Evolutionary conservation across 257 asterid genomes (phyloP), one percentile per base, ranked within the genome.

Genomic region (Buddleja alternifolia): DNA sequence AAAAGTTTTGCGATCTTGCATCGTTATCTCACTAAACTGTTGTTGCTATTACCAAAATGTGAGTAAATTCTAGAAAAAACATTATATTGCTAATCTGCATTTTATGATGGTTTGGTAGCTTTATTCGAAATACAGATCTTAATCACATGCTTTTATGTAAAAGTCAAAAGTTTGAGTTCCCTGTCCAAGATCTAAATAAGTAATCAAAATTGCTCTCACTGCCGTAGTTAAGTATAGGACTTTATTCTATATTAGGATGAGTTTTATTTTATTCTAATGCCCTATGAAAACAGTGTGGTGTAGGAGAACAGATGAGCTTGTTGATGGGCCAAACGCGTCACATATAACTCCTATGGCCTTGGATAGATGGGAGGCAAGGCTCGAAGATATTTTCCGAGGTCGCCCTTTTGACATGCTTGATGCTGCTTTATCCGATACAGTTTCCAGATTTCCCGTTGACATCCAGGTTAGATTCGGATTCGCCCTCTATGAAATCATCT

Each of bases 281-380:
- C 44, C 20, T 32, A 55, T 69, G 69, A 34, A 29, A 53, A 75
- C 81, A 94, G 99, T 94, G 15, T 94, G 99, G 99, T 94, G 99
- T 77, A 80, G 98, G 83, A 86, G 99, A 80, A 94, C 98, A 0
- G 99, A 94, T 45, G 99, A 94, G 78, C 97, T 94, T 14, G 99
- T 94, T 48, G 99, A 94, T 67, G 99, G 99, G 69, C 99, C 99
- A 53, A 94, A 94, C 60, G 98, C 97, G 23, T 86, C 99, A 14
- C 99, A 94, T 64, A 94, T 94, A 73, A 94, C 96, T 46, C 99
- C 99, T 3, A 72, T 69, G 9, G 96, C 99, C 48, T 77, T 94
- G 77, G 96, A 94, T 60, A 81, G 99, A 72, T 94, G 99, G 99
- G 99, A 94, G 67, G 78, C 91, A 3, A 84, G 97, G 81, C 82